Evolutionary conservation across 192 early-diverging fungal species (phyloP), one percentile per base, ranked within the genome.

Genomic region (Chytriomyces sp.): DNA sequence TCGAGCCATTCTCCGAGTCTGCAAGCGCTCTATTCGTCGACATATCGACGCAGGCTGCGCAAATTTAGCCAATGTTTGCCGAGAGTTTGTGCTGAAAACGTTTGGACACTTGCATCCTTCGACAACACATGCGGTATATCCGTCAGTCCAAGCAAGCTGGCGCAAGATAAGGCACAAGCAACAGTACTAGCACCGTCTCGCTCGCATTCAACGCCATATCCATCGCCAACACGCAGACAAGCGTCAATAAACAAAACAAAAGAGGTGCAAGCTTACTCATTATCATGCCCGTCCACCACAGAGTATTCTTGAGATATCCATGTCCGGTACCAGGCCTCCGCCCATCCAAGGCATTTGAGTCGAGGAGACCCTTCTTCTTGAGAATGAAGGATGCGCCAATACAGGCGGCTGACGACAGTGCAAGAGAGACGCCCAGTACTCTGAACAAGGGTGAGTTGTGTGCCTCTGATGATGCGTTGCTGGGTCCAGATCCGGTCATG

Each of bases 231-330:
- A 35, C 35, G 35, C 3, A 35, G 35, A 35, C 35, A 35, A 35
- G 35, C 35, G 35, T 35, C 35, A 35, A 35, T 35, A 35, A 35
- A 35, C 35, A 35, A 35, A 35, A 35, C 35, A 35, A 35, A 35
- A 3, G 35, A 35, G 2, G 35, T 35, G 18, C 45, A 13, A 20
- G 78, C 77, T 75, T 84, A 93, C 92, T 93, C 81, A 90, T 88
- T 35, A 83, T 64, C 91, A 98, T 96, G 61, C 96, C 96, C 35
- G 85, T 80, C 91, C 95, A 97, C 96, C 96, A 98, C 26, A 94
- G 85, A 69, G 87, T 85, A 85, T 93, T 97, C 79, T 89, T 92
- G 71, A 98, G 87, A 82, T 96, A 98, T 64, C 89, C 84, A 63
- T 94, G 86, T 7, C 91, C 91, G 23, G 76, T 24, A 2, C 68